phyloP scores from a whole-genome alignment of 257 asterid genomes.

The Lycium barbarum region DNA sequence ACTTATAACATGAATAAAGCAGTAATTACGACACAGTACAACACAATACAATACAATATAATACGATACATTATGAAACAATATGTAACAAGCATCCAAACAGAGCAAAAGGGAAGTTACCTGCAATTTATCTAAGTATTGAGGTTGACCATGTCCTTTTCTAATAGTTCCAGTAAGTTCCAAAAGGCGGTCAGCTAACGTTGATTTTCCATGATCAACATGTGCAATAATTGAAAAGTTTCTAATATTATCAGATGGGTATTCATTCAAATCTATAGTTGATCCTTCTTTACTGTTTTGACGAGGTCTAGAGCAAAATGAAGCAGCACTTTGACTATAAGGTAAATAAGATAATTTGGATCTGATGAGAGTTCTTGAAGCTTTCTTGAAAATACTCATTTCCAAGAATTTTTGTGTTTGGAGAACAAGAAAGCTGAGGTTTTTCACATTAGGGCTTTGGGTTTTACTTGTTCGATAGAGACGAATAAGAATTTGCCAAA shows the following conservation, averaged over 20 bases:
- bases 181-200: conserved; percentile 95
- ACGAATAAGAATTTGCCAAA: background rate
- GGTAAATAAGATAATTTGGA: conserved; percentile 42
- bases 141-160: conserved; percentile 98
- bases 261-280: conserved; percentile 71
- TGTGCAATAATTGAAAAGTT: conserved; percentile 97
- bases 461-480: background rate
- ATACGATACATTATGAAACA: too few relatives aligned
- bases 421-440: background rate
- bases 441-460: conserved; percentile 16
- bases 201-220: conserved; percentile 98
- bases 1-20: background rate
- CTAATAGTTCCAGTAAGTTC: conserved; percentile 94
- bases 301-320: conserved; percentile 73
- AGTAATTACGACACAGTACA: too few relatives aligned
- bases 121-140: conserved; percentile 96
- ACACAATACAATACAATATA: too few relatives aligned
- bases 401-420: background rate
- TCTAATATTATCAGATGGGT: conserved; percentile 79
- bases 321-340: conserved; percentile 64
- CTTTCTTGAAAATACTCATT: conserved; percentile 61
- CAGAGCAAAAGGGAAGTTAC: conserved; percentile 37
- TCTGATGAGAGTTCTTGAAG: conserved; percentile 48
- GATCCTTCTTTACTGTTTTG: conserved; percentile 54
- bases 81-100: too few relatives aligned